Conservation (phyloP, 75 land plant species). For the Pinus tabuliformis region DNA sequence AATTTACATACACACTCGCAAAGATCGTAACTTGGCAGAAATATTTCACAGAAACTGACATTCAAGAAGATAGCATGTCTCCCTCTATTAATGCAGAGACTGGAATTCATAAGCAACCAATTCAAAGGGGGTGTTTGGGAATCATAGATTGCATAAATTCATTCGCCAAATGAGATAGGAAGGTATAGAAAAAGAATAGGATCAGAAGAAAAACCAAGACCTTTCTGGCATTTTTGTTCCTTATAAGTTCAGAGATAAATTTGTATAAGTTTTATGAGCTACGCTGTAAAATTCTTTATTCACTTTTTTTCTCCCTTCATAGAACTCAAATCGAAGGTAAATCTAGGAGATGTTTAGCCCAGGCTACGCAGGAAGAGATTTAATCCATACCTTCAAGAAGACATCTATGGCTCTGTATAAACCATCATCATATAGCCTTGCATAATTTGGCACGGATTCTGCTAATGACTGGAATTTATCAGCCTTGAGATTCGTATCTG, state of each 20-base stretch:
- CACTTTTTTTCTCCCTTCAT: neutral
- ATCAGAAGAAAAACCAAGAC: neutral
- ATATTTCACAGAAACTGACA: neutral
- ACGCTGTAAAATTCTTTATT: no score
- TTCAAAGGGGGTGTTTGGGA: no score
- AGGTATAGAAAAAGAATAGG: neutral
- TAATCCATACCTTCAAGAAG: constrained; percentile 68
- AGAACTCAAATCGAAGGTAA: neutral
- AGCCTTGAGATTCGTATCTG: constrained; percentile 78
- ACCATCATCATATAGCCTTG: constrained; percentile 81
- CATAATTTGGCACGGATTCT: constrained; percentile 66
- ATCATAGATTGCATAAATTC: no score
- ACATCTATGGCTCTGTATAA: constrained; percentile 92
- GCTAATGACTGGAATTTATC: constrained; percentile 71
- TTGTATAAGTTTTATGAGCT: neutral
- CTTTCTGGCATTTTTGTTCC: neutral
- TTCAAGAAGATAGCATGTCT: no score
- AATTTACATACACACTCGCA: neutral
- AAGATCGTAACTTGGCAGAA: neutral
- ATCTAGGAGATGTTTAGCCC: neutral
- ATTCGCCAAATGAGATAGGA: neutral
- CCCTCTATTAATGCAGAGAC: no score
- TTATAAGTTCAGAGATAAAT: neutral
- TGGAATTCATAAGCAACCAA: no score
- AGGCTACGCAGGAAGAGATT: neutral